Conservation (phyloP, 345 rosid species). For the Acer negundo region DNA sequence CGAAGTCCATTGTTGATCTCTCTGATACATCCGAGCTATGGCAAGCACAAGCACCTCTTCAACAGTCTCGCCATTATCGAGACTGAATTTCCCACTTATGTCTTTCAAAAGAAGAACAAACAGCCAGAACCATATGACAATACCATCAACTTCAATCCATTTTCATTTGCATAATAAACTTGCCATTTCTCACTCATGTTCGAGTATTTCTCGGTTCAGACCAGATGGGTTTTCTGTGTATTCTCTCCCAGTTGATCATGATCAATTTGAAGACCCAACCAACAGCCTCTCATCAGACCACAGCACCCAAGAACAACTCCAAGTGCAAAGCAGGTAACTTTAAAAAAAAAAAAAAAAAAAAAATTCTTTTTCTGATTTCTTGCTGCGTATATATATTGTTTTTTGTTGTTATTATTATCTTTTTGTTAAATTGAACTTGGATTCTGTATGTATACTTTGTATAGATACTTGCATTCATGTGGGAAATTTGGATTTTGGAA, state of each 20-base stretch:
- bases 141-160: constrained; percentile 6
- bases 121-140: background rate
- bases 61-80: background rate
- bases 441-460: too few relatives aligned
- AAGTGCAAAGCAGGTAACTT: constrained; percentile 52
- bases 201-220: constrained; percentile 19
- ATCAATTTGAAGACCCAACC: constrained; percentile 20
- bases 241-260: constrained; percentile 30
- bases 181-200: constrained; percentile 10
- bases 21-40: constrained; percentile 18
- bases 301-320: constrained; percentile 19
- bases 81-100: background rate
- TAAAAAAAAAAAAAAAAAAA: too few relatives aligned
- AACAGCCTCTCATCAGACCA: constrained; percentile 1
- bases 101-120: background rate
- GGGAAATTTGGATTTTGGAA: too few relatives aligned
- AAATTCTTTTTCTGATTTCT: background rate
- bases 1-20: background rate
- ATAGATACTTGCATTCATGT: too few relatives aligned
- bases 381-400: background rate
- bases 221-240: constrained; percentile 22
- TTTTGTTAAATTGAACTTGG: background rate
- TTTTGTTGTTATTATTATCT: background rate
- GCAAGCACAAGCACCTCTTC: constrained; percentile 33
- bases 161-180: constrained; percentile 25